Evolutionary conservation across 2,329 filamentous ascomycete species (phyloP).

Genomic region (Cladosporium halotolerans): DNA sequence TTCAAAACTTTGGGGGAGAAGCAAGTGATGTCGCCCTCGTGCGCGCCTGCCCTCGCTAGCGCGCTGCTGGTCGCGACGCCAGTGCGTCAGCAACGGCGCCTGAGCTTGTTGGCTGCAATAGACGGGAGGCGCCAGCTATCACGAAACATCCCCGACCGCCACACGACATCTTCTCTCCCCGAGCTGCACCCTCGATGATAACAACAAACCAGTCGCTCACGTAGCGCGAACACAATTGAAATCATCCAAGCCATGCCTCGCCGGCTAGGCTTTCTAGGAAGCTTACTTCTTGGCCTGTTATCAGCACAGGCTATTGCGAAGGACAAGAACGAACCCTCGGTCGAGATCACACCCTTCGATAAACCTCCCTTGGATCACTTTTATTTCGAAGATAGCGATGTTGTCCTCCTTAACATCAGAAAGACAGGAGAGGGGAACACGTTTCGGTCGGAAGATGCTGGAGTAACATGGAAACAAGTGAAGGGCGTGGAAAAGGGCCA

Average conservation of each 20-base stretch:
- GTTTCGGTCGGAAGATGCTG: conserved; percentile 75
- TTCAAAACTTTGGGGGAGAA: background rate
- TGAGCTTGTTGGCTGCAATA: conserved; percentile 1
- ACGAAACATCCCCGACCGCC: background rate
- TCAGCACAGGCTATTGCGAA: conserved; percentile 21
- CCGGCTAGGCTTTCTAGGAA: conserved; percentile 6
- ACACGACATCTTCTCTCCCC: background rate
- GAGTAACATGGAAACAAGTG: conserved; percentile 65
- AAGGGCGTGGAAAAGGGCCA: conserved; percentile 58
- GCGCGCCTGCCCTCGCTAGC: background rate
- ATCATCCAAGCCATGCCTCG: conserved; percentile 7
- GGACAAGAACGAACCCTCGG: conserved; percentile 45
- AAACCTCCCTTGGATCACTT: conserved; percentile 62
- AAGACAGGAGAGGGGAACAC: conserved; percentile 59
- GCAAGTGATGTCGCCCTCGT: background rate
- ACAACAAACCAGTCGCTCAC: background rate
- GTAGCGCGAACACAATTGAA: conserved; percentile 8
- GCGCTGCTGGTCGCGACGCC: conserved; percentile 12
- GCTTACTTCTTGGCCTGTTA: conserved; percentile 20
- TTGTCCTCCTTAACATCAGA: conserved; percentile 59
- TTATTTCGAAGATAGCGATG: conserved; percentile 88
- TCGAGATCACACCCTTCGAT: conserved; percentile 61
- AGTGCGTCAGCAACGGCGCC: background rate
- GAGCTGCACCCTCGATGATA: conserved; percentile 1
- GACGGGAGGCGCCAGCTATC: conserved; percentile 6